Conservation (phyloP, 2,329 filamentous ascomycete species). For the Aciculosporium take region DNA sequence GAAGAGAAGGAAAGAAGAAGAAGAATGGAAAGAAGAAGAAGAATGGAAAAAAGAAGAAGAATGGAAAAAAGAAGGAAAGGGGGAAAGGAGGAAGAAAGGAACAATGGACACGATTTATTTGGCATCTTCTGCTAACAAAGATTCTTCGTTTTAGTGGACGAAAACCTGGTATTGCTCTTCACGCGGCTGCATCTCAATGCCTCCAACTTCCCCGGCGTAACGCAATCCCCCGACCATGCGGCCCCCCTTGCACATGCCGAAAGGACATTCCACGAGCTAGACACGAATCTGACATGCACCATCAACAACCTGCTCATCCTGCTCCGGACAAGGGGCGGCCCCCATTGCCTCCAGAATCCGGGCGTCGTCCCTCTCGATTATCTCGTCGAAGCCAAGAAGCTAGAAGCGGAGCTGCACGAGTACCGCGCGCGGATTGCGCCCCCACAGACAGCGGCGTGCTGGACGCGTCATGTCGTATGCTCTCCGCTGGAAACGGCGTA, state of each 20-base stretch:
- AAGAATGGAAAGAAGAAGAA: no score
- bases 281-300: background rate
- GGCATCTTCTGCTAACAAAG: background rate
- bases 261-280: background rate
- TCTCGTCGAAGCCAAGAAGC: constrained; percentile 1
- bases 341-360: constrained; percentile 5
- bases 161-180: background rate
- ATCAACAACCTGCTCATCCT: constrained; percentile 6
- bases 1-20: no score
- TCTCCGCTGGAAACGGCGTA: constrained; percentile 2
- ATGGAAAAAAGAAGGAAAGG: no score
- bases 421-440: constrained; percentile 2
- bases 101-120: no score
- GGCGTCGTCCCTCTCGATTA: constrained; percentile 3
- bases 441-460: background rate
- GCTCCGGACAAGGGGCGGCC: constrained; percentile 5
- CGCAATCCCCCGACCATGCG: background rate
- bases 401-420: constrained; percentile 4
- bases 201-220: background rate
- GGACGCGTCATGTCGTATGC: constrained; percentile 1
- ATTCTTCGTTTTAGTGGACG: background rate
- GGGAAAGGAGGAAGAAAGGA: no score
- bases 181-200: background rate
- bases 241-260: background rate
- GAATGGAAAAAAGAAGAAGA: no score